Evolutionary conservation across 331 rosid genomes (phyloP).

Genomic region (Pyracantha coccinea): DNA sequence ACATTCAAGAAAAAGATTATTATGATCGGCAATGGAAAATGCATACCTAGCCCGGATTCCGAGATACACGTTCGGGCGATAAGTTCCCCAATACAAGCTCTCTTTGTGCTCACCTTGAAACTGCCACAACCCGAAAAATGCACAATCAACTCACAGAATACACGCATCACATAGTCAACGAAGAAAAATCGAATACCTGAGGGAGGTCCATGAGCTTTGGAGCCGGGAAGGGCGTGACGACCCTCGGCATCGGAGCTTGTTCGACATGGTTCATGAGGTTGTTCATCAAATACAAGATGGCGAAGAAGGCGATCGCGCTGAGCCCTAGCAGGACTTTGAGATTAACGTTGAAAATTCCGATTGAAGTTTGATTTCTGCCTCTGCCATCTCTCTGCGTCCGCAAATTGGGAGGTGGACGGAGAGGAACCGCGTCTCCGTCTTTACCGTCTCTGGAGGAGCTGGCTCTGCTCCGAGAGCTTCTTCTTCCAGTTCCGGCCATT

Average conservation of each 20-base stretch:
- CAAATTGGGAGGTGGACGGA: conserved; percentile 18
- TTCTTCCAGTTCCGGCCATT: conserved; percentile 58
- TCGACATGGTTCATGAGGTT: conserved; percentile 23
- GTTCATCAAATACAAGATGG: conserved; percentile 37
- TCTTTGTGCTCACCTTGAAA: conserved; percentile 93
- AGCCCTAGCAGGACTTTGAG: conserved; percentile 43
- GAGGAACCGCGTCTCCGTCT: conserved; percentile 15
- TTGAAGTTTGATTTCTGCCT: conserved; percentile 29
- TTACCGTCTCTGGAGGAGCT: conserved; percentile 22
- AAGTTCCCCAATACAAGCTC: conserved; percentile 97
- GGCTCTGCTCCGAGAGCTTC: conserved; percentile 49
- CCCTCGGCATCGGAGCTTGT: conserved; percentile 39
- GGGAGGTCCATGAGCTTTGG: conserved; percentile 82
- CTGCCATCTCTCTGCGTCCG: conserved; percentile 22
- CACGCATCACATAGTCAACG: background rate
- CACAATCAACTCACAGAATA: conserved; percentile 7
- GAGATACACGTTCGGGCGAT: conserved; percentile 84
- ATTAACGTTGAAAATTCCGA: conserved; percentile 45
- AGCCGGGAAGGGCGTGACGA: conserved; percentile 75
- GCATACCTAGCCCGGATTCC: conserved; percentile 92
- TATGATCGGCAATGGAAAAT: background rate
- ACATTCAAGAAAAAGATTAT: background rate
- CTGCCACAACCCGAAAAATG: conserved; percentile 28
- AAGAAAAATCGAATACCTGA: conserved; percentile 40
- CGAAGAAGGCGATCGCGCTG: conserved; percentile 44